A percentile compares a stretch with the other conserved stretches of the same genome.
phyloP scores from a whole-genome alignment of 1,284 basidiomycete genomes.

The Prillingera fragicola region DNA sequence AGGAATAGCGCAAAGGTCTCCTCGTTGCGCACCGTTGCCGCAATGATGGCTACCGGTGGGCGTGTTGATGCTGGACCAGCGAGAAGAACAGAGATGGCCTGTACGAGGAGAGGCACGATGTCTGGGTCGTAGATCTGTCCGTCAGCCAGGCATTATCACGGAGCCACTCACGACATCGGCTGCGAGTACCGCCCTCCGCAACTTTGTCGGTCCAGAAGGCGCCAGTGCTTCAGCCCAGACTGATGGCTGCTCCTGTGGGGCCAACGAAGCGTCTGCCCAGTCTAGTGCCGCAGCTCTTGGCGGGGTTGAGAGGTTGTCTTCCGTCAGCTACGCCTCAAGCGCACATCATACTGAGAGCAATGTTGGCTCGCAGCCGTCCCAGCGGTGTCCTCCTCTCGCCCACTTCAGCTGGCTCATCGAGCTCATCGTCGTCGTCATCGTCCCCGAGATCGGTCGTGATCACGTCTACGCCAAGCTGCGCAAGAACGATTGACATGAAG shows the following conservation, averaged over 20 bases:
- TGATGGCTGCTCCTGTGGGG: constrained; percentile 11
- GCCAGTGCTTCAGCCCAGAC: constrained; percentile 23
- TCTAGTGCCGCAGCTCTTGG: constrained; percentile 22
- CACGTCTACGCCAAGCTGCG: constrained; percentile 57
- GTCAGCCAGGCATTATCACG: neutral
- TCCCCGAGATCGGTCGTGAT: constrained; percentile 56
- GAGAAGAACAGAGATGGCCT: constrained; percentile 35
- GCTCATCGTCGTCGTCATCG: constrained; percentile 45
- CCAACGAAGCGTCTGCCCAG: constrained; percentile 30
- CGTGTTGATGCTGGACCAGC: neutral
- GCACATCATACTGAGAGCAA: constrained; percentile 37
- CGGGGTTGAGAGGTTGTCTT: neutral
- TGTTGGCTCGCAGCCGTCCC: constrained; percentile 28
- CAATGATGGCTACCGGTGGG: constrained; percentile 27
- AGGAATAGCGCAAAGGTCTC: constrained; percentile 40
- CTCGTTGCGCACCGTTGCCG: constrained; percentile 47
- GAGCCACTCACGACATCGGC: constrained; percentile 44
- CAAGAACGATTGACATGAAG: constrained; percentile 41
- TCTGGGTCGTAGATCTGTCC: constrained; percentile 48
- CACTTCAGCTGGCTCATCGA: constrained; percentile 47
- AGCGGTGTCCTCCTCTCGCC: constrained; percentile 29
- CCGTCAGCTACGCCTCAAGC: too few relatives aligned
- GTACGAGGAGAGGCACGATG: constrained; percentile 40
- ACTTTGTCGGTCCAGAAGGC: neutral
- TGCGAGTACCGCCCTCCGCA: constrained; percentile 34